Evolutionary conservation across 768 basidiomycete genomes (phyloP).

Genomic region (Panus rudis): DNA sequence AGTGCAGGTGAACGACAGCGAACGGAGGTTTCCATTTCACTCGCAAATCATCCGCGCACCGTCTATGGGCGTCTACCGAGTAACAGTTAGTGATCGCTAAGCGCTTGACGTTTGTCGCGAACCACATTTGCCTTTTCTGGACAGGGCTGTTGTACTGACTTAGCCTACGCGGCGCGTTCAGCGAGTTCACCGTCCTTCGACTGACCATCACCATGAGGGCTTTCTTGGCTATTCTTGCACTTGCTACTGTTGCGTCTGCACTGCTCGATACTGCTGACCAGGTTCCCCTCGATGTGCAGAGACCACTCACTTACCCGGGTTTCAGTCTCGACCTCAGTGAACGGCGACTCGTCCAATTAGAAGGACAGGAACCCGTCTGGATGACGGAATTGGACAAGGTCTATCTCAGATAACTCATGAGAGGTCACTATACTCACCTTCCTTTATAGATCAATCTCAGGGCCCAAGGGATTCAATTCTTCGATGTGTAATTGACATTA

Average conservation of each 20-base stretch:
- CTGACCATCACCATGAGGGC: slow-evolving; percentile 38
- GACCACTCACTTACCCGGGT: slow-evolving; percentile 36
- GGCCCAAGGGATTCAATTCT: slow-evolving; percentile 72
- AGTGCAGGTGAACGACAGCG: no score
- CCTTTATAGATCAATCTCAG: slow-evolving; percentile 65
- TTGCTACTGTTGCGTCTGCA: slow-evolving; percentile 40
- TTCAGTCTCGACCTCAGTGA: slow-evolving; percentile 69
- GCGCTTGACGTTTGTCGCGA: no score
- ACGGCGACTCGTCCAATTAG: slow-evolving; percentile 68
- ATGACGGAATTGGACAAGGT: slow-evolving; percentile 92
- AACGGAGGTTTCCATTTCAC: no score
- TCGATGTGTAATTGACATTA: slow-evolving; percentile 64
- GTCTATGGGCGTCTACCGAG: no score
- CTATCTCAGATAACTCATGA: slow-evolving; percentile 3
- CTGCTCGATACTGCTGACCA: no score
- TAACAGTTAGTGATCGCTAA: no score
- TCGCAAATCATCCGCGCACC: no score
- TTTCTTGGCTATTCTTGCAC: slow-evolving; percentile 34
- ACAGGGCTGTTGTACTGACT: no score
- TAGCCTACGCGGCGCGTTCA: no score
- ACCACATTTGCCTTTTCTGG: no score
- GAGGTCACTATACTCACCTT: no score
- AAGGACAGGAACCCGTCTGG: slow-evolving; percentile 64
- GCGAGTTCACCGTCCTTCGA: no score
- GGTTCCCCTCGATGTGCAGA: slow-evolving; percentile 27